These are phyloP conservation scores for Malania oleifera DNA, from an alignment of 164 flowering plant species.

Conservation along the genomic window DNA sequence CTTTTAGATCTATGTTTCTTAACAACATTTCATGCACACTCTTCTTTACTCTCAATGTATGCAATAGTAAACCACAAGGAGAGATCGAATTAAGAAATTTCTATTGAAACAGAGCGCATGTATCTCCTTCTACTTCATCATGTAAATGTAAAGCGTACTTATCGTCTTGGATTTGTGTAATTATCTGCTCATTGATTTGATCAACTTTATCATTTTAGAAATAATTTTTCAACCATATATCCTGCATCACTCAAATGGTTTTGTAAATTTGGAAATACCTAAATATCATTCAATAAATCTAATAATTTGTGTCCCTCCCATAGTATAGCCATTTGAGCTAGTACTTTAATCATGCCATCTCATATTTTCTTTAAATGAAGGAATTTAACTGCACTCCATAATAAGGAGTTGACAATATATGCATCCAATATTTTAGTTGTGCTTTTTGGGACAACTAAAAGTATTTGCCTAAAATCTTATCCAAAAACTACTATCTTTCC, in stretches of 20 bases:
- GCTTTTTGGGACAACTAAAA: background rate
- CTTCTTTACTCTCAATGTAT: constrained; percentile 4
- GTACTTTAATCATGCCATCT: constrained; percentile 5
- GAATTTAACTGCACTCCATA: background rate
- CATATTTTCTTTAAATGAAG: constrained; percentile 9
- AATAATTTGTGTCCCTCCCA: constrained; percentile 3
- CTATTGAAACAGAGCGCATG: background rate
- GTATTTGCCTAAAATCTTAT: constrained; percentile 9
- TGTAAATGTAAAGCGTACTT: background rate
- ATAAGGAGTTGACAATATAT: background rate
- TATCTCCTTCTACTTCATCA: constrained; percentile 4
- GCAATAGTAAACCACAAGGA: constrained; percentile 6
- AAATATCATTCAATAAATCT: background rate
- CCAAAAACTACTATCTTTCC: constrained; percentile 8
- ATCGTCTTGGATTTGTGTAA: background rate
- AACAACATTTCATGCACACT: constrained; percentile 4
- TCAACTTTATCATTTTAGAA: constrained; percentile 6
- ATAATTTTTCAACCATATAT: constrained; percentile 5
- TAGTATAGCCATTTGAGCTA: background rate
- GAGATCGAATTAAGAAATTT: constrained; percentile 5
- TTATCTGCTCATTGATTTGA: constrained; percentile 5
- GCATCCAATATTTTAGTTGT: constrained; percentile 2
- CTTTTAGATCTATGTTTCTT: constrained; percentile 4
- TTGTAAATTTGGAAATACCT: background rate
- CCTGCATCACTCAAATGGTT: background rate